Percentiles rank a stretch among this genome's conserved stretches.
Evolutionary conservation across 192 early-diverging fungal genomes (phyloP).

Genomic region (Backusella tarrabulga): DNA sequence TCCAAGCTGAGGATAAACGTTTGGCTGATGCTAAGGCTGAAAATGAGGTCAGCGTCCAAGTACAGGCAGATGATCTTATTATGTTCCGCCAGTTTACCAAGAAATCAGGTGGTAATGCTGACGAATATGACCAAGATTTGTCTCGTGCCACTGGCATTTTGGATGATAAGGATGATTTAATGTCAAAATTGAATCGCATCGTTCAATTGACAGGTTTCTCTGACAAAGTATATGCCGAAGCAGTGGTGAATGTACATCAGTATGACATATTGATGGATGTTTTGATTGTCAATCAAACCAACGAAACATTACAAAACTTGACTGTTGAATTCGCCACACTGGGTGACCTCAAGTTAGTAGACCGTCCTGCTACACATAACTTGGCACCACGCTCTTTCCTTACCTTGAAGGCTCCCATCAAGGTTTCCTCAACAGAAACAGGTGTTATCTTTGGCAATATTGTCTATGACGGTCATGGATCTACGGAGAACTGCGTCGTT

Average conservation of each 20-base stretch:
- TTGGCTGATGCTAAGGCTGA: conserved; percentile 63
- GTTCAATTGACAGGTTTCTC: conserved; percentile 97
- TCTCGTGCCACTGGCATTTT: conserved; percentile 76
- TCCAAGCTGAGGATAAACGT: conserved; percentile 67
- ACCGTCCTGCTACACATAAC: conserved; percentile 86
- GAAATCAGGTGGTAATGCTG: conserved; percentile 57
- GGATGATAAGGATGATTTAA: conserved; percentile 71
- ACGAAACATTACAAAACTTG: conserved; percentile 92
- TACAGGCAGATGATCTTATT: conserved; percentile 90
- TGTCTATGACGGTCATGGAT: conserved; percentile 92
- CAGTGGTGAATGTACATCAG: conserved; percentile 95
- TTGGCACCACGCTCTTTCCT: conserved; percentile 92
- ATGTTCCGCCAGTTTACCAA: conserved; percentile 84
- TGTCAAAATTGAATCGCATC: conserved; percentile 91
- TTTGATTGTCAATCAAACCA: conserved; percentile 96
- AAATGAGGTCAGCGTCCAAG: conserved; percentile 58
- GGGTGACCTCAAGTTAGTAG: conserved; percentile 97
- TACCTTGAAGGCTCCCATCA: conserved; percentile 95
- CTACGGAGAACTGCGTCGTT: conserved; percentile 91
- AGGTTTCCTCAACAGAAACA: conserved; percentile 97
- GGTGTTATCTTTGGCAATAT: conserved; percentile 98
- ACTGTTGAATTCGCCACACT: conserved; percentile 97
- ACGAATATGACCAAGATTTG: conserved; percentile 88
- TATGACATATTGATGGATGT: conserved; percentile 96
- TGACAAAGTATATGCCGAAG: conserved; percentile 98